Evolutionary conservation across 257 asterid genomes (phyloP).

Genomic region (Solanum pennellii): DNA sequence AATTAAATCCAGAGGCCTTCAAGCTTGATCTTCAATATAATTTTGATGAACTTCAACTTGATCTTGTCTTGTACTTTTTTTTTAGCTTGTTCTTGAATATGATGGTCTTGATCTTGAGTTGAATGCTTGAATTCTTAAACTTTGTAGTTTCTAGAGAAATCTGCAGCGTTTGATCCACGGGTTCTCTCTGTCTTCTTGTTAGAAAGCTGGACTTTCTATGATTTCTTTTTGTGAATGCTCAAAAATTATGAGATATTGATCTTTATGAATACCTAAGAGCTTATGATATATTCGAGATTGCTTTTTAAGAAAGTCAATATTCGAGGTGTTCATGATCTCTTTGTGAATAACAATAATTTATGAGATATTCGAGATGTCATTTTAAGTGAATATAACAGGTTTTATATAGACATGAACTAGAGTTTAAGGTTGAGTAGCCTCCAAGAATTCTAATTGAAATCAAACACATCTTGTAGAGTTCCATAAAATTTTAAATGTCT

Average conservation of each 20-base stretch:
- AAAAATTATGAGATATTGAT: neutral
- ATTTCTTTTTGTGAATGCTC: no score
- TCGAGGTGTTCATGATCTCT: neutral
- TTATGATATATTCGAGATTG: neutral
- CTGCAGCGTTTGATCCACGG: neutral
- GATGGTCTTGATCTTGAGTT: neutral
- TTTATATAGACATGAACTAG: neutral
- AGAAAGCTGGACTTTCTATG: no score
- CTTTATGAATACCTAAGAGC: neutral
- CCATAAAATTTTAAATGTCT: neutral
- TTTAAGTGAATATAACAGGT: no score
- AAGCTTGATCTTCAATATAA: neutral
- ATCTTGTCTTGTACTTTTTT: neutral
- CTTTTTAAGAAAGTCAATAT: neutral
- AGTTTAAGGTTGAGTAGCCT: neutral
- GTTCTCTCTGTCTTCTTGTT: no score
- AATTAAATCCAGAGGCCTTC: no score
- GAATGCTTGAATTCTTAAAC: neutral
- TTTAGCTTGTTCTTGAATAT: neutral
- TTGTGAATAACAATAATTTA: no score
- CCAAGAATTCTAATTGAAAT: no score
- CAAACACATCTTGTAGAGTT: neutral
- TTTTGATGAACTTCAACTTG: neutral
- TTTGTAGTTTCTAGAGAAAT: neutral
- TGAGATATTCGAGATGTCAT: neutral